Conservation (phyloP, 2,329 filamentous ascomycete genomes). For the Sordariomycetes sp. region DNA sequence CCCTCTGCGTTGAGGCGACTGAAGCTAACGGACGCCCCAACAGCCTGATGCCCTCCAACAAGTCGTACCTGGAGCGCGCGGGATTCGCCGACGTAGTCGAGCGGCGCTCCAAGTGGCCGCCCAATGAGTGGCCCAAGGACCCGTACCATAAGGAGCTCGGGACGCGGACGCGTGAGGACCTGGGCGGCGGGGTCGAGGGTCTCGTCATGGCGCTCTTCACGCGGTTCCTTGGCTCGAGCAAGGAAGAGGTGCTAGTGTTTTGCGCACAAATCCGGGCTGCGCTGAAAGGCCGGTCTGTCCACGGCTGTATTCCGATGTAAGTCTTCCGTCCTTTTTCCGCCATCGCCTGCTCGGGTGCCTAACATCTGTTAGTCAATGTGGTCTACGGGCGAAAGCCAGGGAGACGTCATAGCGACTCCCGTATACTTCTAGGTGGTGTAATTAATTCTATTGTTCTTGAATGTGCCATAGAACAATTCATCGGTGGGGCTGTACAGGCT, state of each 20-base stretch:
- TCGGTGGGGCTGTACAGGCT: no score
- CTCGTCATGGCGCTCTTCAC: slow-evolving; percentile 24
- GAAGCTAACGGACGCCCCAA: slow-evolving; percentile 16
- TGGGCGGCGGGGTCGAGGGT: slow-evolving; percentile 18
- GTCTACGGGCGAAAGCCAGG: not conserved
- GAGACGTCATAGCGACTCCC: no score
- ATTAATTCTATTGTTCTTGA: no score
- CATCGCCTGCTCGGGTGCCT: not conserved
- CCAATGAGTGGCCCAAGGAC: slow-evolving; percentile 32
- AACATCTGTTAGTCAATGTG: not conserved
- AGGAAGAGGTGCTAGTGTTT: slow-evolving; percentile 17
- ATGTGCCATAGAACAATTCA: no score
- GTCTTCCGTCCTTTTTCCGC: slow-evolving; percentile 6
- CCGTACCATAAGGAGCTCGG: slow-evolving; percentile 30
- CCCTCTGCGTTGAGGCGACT: slow-evolving; percentile 13
- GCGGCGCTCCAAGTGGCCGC: slow-evolving; percentile 14
- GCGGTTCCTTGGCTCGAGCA: slow-evolving; percentile 18
- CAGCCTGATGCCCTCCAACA: slow-evolving; percentile 10
- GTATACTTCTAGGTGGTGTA: no score
- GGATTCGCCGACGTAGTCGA: slow-evolving; percentile 14
- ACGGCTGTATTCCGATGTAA: slow-evolving; percentile 25
- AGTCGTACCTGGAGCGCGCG: slow-evolving; percentile 9
- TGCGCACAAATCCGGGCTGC: slow-evolving; percentile 17
- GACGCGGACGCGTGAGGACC: slow-evolving; percentile 18
- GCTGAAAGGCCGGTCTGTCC: slow-evolving; percentile 18